These are phyloP conservation scores for Colletotrichum horii DNA, from an alignment of 2,329 filamentous ascomycete genomes.

Conservation along the genomic window DNA sequence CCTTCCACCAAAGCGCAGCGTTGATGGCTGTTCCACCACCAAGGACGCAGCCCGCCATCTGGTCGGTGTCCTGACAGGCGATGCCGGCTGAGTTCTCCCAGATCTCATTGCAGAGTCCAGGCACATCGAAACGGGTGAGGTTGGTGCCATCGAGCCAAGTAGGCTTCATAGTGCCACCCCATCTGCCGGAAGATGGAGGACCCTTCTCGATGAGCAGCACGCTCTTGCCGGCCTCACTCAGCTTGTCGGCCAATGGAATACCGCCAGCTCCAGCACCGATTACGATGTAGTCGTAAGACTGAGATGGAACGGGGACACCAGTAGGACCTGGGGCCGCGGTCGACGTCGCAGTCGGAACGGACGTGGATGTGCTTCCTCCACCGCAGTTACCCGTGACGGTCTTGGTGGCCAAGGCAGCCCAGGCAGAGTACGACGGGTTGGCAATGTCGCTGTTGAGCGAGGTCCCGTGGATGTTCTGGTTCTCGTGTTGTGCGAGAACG, in stretches of 20 bases:
- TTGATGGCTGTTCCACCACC: slow-evolving; percentile 73
- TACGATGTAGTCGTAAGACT: slow-evolving; percentile 66
- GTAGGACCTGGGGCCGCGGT: slow-evolving; percentile 28
- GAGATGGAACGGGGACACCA: slow-evolving; percentile 35
- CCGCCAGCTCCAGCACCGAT: slow-evolving; percentile 68
- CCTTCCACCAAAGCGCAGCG: slow-evolving; percentile 71
- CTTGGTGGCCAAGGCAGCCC: slow-evolving; percentile 49
- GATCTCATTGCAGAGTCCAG: slow-evolving; percentile 74
- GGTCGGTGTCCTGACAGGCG: slow-evolving; percentile 72
- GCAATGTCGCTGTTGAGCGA: slow-evolving; percentile 38
- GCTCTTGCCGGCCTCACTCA: slow-evolving; percentile 68
- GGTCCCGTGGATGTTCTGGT: slow-evolving; percentile 54
- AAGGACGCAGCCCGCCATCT: slow-evolving; percentile 75
- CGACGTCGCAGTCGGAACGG: slow-evolving; percentile 23
- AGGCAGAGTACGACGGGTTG: slow-evolving; percentile 46
- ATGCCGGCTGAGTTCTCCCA: slow-evolving; percentile 68
- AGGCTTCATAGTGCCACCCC: slow-evolving; percentile 65
- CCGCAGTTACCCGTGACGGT: slow-evolving; percentile 39
- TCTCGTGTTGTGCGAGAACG: slow-evolving; percentile 59
- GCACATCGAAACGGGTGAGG: slow-evolving; percentile 74
- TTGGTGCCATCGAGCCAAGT: slow-evolving; percentile 66
- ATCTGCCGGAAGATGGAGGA: slow-evolving; percentile 67
- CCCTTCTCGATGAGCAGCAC: slow-evolving; percentile 69
- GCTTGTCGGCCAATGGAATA: slow-evolving; percentile 64
- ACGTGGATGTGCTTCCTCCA: slow-evolving; percentile 30